Evolutionary conservation across 768 basidiomycete genomes (phyloP), one percentile per base, ranked within the genome.

Genomic region (Paxillus involutus): DNA sequence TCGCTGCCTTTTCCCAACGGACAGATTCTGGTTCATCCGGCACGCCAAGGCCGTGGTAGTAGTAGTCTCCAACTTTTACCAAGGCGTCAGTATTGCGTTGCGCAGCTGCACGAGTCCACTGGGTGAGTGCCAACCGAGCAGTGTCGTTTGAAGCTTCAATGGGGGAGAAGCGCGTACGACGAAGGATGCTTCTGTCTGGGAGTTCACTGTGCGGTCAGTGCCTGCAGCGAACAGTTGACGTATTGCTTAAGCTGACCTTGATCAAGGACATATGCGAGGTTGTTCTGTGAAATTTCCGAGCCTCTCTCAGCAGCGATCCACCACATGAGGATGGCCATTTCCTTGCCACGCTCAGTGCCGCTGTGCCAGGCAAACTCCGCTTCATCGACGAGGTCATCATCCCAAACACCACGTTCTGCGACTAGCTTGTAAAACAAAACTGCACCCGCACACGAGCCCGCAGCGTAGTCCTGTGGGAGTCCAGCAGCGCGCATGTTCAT

Each of bases 41-140:
- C 1, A 93, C 85, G 11, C 92, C 94, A 4, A 94, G 78, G 0
- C 94, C 94, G 58, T 91, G 86, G 64, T 92, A 98, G 71, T 95
- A 96, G 68, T 98, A 97, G 68, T 99, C 97, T 37, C 94, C 97
- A 5, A 98, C 94, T 78, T 98, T 99, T 57, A 99, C 94, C 53
- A 98, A 78, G 11, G 97, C 89, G 65, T 99, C 97, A n/a, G 97
- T 80, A 63, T 99, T 95, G 50, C 88, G 85, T 68, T 99, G 97
- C 2, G 83, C 85, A 9, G 96, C 94, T 3, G 95, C 94, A 13
- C 97, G 85, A 26, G 86, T 91, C 96, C 96, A 99, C 64, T 96
- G 91, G 0, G 88, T 90, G 47, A 99, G 74, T 0, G 94, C 95
- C 8, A 92, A 77, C 40, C 81, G 78, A 4, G 93, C 94, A 4